Conservation (phyloP, 2,329 filamentous ascomycete genomes). For the Colletotrichum brevisporum region DNA sequence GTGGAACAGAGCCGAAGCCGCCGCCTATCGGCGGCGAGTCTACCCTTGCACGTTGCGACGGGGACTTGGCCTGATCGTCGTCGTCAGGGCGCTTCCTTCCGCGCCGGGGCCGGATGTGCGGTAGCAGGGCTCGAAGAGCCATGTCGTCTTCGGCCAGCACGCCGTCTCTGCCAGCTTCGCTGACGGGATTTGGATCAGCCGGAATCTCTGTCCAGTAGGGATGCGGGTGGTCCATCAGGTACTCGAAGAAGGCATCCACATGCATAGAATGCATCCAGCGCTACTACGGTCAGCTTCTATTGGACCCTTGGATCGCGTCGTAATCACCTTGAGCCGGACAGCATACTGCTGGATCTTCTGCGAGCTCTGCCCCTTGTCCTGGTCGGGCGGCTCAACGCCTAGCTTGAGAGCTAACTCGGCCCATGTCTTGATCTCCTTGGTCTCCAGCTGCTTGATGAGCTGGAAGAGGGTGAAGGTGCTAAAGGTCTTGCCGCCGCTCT, state of each 20-base stretch:
- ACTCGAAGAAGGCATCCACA: conserved; percentile 95
- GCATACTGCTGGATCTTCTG: conserved; percentile 97
- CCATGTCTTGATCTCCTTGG: conserved; percentile 93
- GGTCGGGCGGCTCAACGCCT: conserved; percentile 88
- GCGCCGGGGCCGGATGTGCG: conserved; percentile 77
- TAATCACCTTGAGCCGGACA: conserved; percentile 84
- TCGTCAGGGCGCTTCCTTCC: conserved; percentile 76
- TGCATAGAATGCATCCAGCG: conserved; percentile 99
- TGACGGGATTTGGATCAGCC: conserved; percentile 71
- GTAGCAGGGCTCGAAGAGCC: conserved; percentile 85
- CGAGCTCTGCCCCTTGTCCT: conserved; percentile 86
- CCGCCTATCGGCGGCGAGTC: conserved; percentile 43
- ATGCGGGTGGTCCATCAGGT: conserved; percentile 82
- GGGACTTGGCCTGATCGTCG: conserved; percentile 63
- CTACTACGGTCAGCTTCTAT: conserved; percentile 55
- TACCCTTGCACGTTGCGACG: conserved; percentile 69
- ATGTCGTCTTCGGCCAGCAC: conserved; percentile 90
- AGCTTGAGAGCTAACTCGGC: conserved; percentile 87
- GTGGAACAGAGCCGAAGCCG: conserved; percentile 26
- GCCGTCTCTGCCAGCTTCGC: conserved; percentile 80
- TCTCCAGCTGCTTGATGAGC: conserved; percentile 83
- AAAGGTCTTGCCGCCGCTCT: conserved; percentile 90
- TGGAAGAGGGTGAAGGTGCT: conserved; percentile 83
- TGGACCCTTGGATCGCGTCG: background rate
- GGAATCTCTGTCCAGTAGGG: conserved; percentile 86